Percentiles rank a stretch among this genome's conserved stretches.
Conservation (phyloP, 148 eudicot genomes). For the Heliosperma pusillum region DNA sequence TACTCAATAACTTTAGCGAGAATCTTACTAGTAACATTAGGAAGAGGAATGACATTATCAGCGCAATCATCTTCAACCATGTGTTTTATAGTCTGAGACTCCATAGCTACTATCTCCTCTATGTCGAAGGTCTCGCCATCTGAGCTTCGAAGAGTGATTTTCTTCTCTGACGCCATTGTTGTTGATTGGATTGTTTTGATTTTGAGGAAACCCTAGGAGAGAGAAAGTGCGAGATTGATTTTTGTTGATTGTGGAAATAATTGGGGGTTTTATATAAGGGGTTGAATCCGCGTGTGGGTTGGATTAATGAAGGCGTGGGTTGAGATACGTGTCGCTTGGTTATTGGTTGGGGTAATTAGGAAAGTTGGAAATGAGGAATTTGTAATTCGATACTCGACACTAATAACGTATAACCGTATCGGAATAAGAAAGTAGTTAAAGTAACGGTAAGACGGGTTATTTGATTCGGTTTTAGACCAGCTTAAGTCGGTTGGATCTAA, state of each 20-base stretch:
- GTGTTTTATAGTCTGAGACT: slow-evolving; percentile 16
- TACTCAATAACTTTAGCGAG: slow-evolving; percentile 19
- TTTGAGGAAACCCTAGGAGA: slow-evolving; percentile 14
- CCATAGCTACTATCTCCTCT: slow-evolving; percentile 7
- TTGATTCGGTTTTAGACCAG: too few species aligned
- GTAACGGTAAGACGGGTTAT: too few species aligned
- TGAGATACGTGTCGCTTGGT: not conserved
- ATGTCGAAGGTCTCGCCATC: slow-evolving; percentile 16
- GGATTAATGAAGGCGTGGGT: not conserved
- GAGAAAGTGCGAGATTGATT: not conserved
- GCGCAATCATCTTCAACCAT: slow-evolving; percentile 14
- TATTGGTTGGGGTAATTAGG: not conserved
- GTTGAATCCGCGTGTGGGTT: too few species aligned
- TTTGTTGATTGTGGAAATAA: not conserved
- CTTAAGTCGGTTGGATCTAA: too few species aligned
- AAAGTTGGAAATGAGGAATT: not conserved
- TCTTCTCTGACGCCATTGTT: slow-evolving; percentile 2
- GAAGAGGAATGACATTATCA: slow-evolving; percentile 9
- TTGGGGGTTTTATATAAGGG: slow-evolving; percentile 4
- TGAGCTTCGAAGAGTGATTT: not conserved
- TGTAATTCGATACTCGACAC: too few species aligned
- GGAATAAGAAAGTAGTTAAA: too few species aligned
- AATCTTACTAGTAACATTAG: slow-evolving; percentile 3
- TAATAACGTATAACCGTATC: too few species aligned
- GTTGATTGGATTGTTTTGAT: not conserved